phyloP scores from a whole-genome alignment of 2,329 filamentous ascomycete species.

The Colletotrichum ledebouriae region DNA sequence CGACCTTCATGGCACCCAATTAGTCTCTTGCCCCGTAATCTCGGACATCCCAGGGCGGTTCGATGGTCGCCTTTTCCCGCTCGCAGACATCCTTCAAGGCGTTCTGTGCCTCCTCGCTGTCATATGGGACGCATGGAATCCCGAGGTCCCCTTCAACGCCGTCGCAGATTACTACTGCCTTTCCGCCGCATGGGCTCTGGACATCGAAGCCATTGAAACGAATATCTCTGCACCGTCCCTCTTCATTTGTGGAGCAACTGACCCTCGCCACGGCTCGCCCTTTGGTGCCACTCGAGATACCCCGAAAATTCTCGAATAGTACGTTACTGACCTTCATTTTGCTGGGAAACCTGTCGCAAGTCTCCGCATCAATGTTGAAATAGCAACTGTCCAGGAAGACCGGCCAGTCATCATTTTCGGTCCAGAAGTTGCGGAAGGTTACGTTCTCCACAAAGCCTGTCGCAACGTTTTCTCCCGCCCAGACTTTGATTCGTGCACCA shows the following conservation, averaged over 20 bases:
- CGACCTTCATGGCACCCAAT: too few relatives aligned
- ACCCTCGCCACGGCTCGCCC: slow-evolving; percentile 67
- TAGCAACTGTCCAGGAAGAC: slow-evolving; percentile 73
- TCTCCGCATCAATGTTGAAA: slow-evolving; percentile 65
- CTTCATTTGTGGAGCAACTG: slow-evolving; percentile 64
- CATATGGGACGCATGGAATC: slow-evolving; percentile 52
- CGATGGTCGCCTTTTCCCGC: slow-evolving; percentile 45
- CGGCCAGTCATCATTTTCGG: slow-evolving; percentile 70
- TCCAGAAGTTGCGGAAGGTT: slow-evolving; percentile 71
- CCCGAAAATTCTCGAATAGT: slow-evolving; percentile 69
- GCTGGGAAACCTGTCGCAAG: slow-evolving; percentile 66
- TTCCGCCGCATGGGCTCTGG: slow-evolving; percentile 60
- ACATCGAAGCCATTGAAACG: slow-evolving; percentile 67
- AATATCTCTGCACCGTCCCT: slow-evolving; percentile 69
- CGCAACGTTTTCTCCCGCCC: slow-evolving; percentile 69
- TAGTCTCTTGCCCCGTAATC: slow-evolving; percentile 14
- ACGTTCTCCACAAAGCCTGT: slow-evolving; percentile 73
- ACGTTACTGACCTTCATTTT: slow-evolving; percentile 71
- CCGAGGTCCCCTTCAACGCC: slow-evolving; percentile 55
- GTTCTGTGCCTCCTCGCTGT: slow-evolving; percentile 49
- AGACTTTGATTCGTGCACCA: slow-evolving; percentile 71
- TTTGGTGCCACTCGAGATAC: slow-evolving; percentile 68
- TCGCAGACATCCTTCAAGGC: slow-evolving; percentile 51
- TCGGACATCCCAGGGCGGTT: slow-evolving; percentile 35
- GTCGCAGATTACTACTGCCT: slow-evolving; percentile 64